phyloP scores from a whole-genome alignment of 1,139 yeast genomes.

The Kurtzmaniella quercitrusa region DNA sequence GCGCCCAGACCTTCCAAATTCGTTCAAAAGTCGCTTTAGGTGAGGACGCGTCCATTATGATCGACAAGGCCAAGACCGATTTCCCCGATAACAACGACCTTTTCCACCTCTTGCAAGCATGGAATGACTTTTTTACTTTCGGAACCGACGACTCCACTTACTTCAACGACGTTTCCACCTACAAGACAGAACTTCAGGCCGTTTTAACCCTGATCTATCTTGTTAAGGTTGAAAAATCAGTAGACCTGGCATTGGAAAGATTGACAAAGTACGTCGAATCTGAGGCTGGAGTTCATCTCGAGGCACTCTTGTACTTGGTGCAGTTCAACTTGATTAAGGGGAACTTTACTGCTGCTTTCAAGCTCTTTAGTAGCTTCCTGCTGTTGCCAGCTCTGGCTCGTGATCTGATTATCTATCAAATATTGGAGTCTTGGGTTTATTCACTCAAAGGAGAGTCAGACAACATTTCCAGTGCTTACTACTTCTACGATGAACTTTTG shows the following conservation, averaged over 20 bases:
- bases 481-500: slow-evolving; percentile 70
- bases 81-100: slow-evolving; percentile 36
- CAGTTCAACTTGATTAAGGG: slow-evolving; percentile 42
- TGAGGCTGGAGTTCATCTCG: slow-evolving; percentile 29
- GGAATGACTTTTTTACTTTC: slow-evolving; percentile 40
- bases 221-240: slow-evolving; percentile 34
- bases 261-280: slow-evolving; percentile 23
- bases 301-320: slow-evolving; percentile 39
- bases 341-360: slow-evolving; percentile 32
- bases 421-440: slow-evolving; percentile 64
- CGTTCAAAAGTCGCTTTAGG: slow-evolving; percentile 38
- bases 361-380: slow-evolving; percentile 30
- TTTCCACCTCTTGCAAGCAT: slow-evolving; percentile 39
- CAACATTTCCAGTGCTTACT: slow-evolving; percentile 57
- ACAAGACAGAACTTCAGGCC: slow-evolving; percentile 36
- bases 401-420: slow-evolving; percentile 64
- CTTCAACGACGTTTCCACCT: slow-evolving; percentile 34
- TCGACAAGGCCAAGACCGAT: slow-evolving; percentile 31
- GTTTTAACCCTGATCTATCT: slow-evolving; percentile 40
- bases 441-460: slow-evolving; percentile 53
- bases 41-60: slow-evolving; percentile 38
- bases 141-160: slow-evolving; percentile 37
- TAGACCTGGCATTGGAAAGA: slow-evolving; percentile 36
- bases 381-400: slow-evolving; percentile 46
- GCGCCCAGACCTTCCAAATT: slow-evolving; percentile 40